phyloP scores from a whole-genome alignment of 805 yeast species.

The Metschnikowia amazonensis region DNA sequence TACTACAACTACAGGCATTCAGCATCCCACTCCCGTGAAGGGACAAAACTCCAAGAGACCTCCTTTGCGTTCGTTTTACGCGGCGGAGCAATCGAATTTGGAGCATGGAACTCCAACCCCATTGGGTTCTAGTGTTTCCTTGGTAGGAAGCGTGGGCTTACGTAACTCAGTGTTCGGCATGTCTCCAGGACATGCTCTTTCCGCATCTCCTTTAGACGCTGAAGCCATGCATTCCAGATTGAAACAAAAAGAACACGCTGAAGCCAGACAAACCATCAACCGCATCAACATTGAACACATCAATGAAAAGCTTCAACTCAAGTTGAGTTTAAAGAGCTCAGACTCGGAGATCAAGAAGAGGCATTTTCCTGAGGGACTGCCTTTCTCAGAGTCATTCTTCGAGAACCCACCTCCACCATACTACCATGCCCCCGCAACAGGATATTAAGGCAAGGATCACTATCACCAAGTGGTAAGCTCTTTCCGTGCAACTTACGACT shows the following conservation, averaged over 20 bases:
- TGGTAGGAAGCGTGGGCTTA: slow-evolving; percentile 36
- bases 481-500: not conserved
- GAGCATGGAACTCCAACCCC: slow-evolving; percentile 11
- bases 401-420: slow-evolving; percentile 20
- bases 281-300: slow-evolving; percentile 30
- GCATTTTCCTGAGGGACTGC: not conserved
- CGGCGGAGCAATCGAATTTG: not conserved
- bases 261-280: slow-evolving; percentile 26
- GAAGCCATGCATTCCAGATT: slow-evolving; percentile 9
- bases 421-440: slow-evolving; percentile 16
- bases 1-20: not conserved
- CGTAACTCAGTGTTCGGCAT: slow-evolving; percentile 37
- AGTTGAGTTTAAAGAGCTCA: slow-evolving; percentile 4
- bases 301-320: slow-evolving; percentile 21
- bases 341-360: slow-evolving; percentile 1
- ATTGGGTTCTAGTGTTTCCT: slow-evolving; percentile 20
- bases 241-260: slow-evolving; percentile 11
- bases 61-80: slow-evolving; percentile 6
- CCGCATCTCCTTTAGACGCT: slow-evolving; percentile 28
- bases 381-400: slow-evolving; percentile 4
- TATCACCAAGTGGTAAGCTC: not conserved
- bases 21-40: slow-evolving; percentile 18
- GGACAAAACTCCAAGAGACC: slow-evolving; percentile 7
- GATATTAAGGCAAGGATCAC: slow-evolving; percentile 4
- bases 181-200: slow-evolving; percentile 20